phyloP scores from a whole-genome alignment of 2,329 filamentous ascomycete species.

The Eutypella sp. region DNA sequence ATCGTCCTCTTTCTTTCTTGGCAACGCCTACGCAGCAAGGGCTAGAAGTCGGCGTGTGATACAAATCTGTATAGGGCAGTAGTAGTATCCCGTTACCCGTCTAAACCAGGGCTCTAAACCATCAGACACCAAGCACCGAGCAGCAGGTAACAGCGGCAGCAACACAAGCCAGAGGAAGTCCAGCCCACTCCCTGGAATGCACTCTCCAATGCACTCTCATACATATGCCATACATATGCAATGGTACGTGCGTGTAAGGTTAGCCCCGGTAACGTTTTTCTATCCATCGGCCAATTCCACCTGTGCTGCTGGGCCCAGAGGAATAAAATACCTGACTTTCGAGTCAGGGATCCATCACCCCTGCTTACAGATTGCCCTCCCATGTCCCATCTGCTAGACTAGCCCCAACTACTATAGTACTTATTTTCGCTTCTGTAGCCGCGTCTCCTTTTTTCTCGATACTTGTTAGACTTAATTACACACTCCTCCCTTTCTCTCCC shows the following conservation, averaged over 20 bases:
- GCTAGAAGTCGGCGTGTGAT: neutral
- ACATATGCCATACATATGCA: constrained; percentile 25
- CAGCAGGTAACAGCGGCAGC: constrained; percentile 3
- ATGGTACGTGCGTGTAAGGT: constrained; percentile 26
- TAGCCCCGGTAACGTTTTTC: constrained; percentile 25
- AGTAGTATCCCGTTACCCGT: too few species aligned
- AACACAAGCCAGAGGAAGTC: constrained; percentile 3
- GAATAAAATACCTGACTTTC: constrained; percentile 26
- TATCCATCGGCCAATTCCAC: constrained; percentile 40
- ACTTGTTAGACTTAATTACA: too few species aligned
- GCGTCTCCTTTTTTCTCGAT: constrained; percentile 1
- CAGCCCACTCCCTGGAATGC: neutral
- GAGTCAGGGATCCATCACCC: constrained; percentile 25
- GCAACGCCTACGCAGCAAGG: neutral
- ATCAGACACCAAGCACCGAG: too few species aligned
- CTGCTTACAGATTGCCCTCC: constrained; percentile 15
- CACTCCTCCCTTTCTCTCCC: constrained; percentile 3
- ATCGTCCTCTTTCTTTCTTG: neutral
- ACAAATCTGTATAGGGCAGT: neutral
- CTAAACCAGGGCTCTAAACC: too few species aligned
- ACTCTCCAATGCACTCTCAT: too few species aligned
- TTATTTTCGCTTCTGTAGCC: constrained; percentile 10
- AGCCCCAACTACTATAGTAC: too few species aligned
- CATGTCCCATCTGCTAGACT: constrained; percentile 6
- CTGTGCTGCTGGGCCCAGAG: constrained; percentile 29